These are phyloP conservation scores for Trichoderma sp. DNA, from an alignment of 2,329 filamentous ascomycete species.

Conservation along the genomic window DNA sequence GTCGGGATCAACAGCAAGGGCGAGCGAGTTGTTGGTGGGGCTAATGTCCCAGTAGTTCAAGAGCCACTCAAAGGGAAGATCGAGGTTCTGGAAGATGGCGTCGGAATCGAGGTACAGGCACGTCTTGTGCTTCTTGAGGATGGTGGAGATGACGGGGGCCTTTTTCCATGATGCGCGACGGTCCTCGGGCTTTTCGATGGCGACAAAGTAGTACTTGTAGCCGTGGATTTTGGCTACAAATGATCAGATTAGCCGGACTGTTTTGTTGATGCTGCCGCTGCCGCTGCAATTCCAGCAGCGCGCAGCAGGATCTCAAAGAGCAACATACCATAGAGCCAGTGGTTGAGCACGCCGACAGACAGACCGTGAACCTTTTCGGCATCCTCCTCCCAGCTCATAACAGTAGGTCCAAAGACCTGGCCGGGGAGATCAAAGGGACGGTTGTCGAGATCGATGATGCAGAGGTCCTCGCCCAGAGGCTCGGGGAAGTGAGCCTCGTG, in stretches of 20 bases:
- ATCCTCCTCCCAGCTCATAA: constrained; percentile 46
- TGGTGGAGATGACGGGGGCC: constrained; percentile 47
- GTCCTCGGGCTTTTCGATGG: constrained; percentile 44
- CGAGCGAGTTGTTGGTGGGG: constrained; percentile 46
- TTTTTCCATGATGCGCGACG: constrained; percentile 54
- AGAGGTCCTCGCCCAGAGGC: constrained; percentile 45
- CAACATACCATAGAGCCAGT: constrained; percentile 49
- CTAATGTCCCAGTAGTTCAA: constrained; percentile 53
- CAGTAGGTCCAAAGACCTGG: constrained; percentile 42
- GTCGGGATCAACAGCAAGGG: constrained; percentile 47
- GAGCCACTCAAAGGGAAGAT: constrained; percentile 52
- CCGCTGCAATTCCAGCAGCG: neutral
- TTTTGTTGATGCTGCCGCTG: neutral
- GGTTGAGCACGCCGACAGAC: constrained; percentile 49
- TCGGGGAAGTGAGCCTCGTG: constrained; percentile 40
- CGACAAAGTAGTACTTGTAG: constrained; percentile 53
- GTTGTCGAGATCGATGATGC: constrained; percentile 52
- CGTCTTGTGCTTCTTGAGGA: constrained; percentile 49
- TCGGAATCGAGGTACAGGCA: constrained; percentile 53
- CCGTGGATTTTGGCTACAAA: constrained; percentile 49
- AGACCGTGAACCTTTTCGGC: constrained; percentile 41
- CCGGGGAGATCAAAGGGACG: constrained; percentile 44
- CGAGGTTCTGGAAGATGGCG: constrained; percentile 49
- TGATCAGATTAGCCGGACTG: constrained; percentile 32
- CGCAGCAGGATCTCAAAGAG: neutral